phyloP scores from a whole-genome alignment of 2,329 filamentous ascomycete species.

The Parastagonospora avenae region DNA sequence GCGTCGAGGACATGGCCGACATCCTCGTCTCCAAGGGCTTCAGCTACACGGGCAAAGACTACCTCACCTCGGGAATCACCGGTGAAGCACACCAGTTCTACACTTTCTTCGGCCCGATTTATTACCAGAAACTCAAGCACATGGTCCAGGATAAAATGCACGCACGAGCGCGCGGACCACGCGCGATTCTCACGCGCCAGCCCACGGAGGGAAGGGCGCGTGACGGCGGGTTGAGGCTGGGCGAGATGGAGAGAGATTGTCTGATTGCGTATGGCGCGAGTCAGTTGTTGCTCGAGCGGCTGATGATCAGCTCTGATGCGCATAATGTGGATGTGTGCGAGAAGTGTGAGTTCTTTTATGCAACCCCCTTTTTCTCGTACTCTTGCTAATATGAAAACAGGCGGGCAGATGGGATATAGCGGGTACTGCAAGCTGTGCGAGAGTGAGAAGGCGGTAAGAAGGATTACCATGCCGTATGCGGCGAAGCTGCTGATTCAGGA shows the following conservation, averaged over 20 bases:
- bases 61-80: conserved; percentile 91
- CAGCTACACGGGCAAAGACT: conserved; percentile 96
- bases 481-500: conserved; percentile 96
- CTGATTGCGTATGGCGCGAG: conserved; percentile 95
- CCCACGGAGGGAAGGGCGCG: conserved; percentile 94
- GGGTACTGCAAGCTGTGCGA: conserved; percentile 95
- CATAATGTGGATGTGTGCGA: conserved; percentile 94
- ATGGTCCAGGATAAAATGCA: conserved; percentile 99
- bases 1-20: conserved; percentile 85
- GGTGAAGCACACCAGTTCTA: conserved; percentile 93
- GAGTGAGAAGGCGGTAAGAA: conserved; percentile 80
- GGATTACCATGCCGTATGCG: conserved; percentile 97
- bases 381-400: too few relatives aligned
- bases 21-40: conserved; percentile 88
- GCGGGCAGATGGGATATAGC: conserved; percentile 89
- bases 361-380: background rate
- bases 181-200: conserved; percentile 90
- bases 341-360: conserved; percentile 59
- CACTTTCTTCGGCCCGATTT: conserved; percentile 98
- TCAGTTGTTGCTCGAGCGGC: conserved; percentile 85
- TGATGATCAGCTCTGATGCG: conserved; percentile 94
- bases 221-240: conserved; percentile 88
- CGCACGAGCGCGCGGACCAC: conserved; percentile 85
- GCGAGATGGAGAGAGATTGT: conserved; percentile 99
- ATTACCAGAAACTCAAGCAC: conserved; percentile 99